Base-by-base conservation (phyloP, 2,329 filamentous ascomycete genomes). In the Neospermospora avenae region DNA sequence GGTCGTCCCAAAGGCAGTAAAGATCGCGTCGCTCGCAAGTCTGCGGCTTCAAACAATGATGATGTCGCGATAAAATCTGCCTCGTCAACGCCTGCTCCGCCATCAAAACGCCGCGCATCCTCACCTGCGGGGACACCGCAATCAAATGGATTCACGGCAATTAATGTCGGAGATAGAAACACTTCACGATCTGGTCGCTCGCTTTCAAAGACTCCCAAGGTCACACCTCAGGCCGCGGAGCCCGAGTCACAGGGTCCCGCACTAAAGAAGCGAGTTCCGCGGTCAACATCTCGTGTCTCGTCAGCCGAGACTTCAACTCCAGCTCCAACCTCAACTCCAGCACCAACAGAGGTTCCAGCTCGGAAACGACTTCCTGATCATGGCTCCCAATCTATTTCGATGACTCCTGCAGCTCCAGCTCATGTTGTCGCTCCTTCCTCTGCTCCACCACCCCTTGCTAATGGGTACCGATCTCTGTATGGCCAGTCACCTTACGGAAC, bases 1-100 rank as follows among this genome's bases (percentile, higher is more conserved):
- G 48, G 48, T 14, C 31, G 48, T 20, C 48, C 48, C 3, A 51
- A 51, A 20, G 48, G 48, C n/a, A 37, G 31, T 8, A 51, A 51
- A 51, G 48, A 51, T 37, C 48, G 48, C 48, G 48, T 51, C 48
- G 48, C 48, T 37, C 48, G 48, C 48, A 51, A 51, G 48, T 51
- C 48, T 4, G 28, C 28, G 18, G 28, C 35, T 18, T 35, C 48
- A 35, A 51, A 51, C 31, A 22, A 51, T 51, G 28, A 51, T 35
- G 31, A 51, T 11, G 28, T 18, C 28, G 28, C 48, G n/a, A 20
- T 28, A 37, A 51, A 51, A 3, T 51, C 48, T 37, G 34, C 48
- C 35, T 51, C 48, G 3, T 51, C 48, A 18, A 51, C 48, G 4
- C 48, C 48, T 51, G 48, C 48, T 51, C 48, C 48, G 48, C 28